phyloP scores from a whole-genome alignment of 768 basidiomycete species.

The Dioszegia aurantiaca region DNA sequence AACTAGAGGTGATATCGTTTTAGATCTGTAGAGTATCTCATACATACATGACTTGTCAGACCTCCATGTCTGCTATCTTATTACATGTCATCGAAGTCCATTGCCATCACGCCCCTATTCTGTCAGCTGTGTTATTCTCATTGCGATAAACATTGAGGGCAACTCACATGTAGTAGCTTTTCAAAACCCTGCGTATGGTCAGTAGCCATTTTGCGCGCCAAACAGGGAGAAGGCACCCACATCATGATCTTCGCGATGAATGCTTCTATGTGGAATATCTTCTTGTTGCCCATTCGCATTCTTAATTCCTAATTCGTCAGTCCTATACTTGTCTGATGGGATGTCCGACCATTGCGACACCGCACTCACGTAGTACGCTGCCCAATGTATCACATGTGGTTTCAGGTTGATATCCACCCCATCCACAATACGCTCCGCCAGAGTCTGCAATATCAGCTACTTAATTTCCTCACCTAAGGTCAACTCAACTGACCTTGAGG shows the following conservation, averaged over 20 bases:
- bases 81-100: conserved; percentile 9
- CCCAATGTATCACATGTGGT: conserved; percentile 95
- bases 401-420: conserved; percentile 85
- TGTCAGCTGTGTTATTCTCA: not conserved
- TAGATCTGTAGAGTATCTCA: conserved; percentile 11
- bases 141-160: not conserved
- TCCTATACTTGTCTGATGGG: not conserved
- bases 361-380: conserved; percentile 80
- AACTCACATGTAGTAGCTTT: conserved; percentile 25
- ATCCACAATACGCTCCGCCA: conserved; percentile 81
- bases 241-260: conserved; percentile 96
- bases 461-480: not conserved
- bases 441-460: conserved; percentile 61
- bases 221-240: conserved; percentile 26
- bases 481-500: conserved; percentile 66
- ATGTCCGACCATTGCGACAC: not conserved
- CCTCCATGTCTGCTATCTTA: not conserved
- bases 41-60: conserved; percentile 2
- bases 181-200: conserved; percentile 23
- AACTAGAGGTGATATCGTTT: conserved; percentile 5
- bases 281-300: conserved; percentile 88
- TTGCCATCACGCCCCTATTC: conserved; percentile 15
- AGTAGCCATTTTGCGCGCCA: not conserved
- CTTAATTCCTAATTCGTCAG: conserved; percentile 69
- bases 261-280: conserved; percentile 96